phyloP scores from a whole-genome alignment of 1,284 basidiomycete genomes.

The Amylostereum areolatum region DNA sequence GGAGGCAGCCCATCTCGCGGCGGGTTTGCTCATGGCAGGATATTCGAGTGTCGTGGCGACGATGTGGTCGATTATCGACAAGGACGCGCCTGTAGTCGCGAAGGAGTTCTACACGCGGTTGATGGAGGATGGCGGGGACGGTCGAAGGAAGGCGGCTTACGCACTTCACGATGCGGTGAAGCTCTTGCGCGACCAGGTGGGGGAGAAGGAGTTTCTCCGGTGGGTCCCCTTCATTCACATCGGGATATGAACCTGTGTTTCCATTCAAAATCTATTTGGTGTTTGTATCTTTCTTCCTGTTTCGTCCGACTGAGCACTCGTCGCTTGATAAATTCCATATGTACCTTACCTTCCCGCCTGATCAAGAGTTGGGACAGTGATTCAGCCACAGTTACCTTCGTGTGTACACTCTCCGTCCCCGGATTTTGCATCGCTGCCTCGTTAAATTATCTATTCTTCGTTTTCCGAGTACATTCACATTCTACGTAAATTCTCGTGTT shows the following conservation, averaged over 20 bases:
- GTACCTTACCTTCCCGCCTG: too few species aligned
- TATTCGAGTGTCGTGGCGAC: slow-evolving; percentile 17
- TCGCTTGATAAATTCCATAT: too few species aligned
- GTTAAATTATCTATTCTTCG: too few species aligned
- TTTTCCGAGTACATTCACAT: too few species aligned
- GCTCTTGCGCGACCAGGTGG: not conserved
- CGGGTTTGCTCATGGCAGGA: slow-evolving; percentile 18
- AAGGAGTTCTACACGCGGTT: slow-evolving; percentile 6
- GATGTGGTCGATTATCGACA: slow-evolving; percentile 19
- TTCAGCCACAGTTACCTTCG: too few species aligned
- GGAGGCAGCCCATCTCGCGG: slow-evolving; percentile 19
- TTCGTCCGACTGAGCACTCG: too few species aligned
- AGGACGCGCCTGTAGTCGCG: slow-evolving; percentile 9
- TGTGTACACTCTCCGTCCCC: too few species aligned
- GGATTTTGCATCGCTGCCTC: too few species aligned
- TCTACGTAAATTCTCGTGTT: too few species aligned
- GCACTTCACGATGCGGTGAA: slow-evolving; percentile 2
- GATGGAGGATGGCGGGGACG: not conserved
- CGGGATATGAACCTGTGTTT: slow-evolving; percentile 11
- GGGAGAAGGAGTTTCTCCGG: not conserved
- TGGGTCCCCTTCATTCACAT: slow-evolving; percentile 7
- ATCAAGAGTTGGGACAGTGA: too few species aligned
- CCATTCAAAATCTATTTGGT: too few species aligned
- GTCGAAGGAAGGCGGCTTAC: not conserved
- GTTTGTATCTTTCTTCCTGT: too few species aligned